Conservation (phyloP, 768 basidiomycete genomes). For the Cystobasidium onofrii region DNA sequence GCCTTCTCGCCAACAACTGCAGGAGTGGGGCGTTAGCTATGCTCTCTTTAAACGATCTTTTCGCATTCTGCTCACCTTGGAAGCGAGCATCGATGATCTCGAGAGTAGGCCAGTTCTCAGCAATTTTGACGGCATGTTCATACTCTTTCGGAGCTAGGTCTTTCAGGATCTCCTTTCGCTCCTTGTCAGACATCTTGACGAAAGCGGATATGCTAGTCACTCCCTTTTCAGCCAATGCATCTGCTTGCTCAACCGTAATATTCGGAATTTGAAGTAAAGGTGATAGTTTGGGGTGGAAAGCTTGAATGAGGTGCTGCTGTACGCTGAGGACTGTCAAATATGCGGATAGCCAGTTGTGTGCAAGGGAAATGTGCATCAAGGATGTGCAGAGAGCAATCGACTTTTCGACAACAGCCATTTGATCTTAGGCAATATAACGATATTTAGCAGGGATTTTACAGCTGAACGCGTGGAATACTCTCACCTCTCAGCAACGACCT, state of each 20-base stretch:
- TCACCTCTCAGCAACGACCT: conserved; percentile 57
- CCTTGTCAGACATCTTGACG: conserved; percentile 32
- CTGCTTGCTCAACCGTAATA: conserved; percentile 50
- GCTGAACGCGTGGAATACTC: conserved; percentile 38
- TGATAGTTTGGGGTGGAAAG: conserved; percentile 50
- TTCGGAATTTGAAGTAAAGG: conserved; percentile 70
- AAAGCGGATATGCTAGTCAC: conserved; percentile 35
- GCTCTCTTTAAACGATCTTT: background rate
- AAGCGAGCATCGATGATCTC: conserved; percentile 75
- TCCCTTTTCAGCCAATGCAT: conserved; percentile 40
- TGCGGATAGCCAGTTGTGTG: conserved; percentile 81
- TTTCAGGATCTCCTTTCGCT: conserved; percentile 34
- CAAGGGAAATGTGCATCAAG: conserved; percentile 67
- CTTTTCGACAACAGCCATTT: conserved; percentile 36
- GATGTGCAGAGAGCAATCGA: conserved; percentile 48
- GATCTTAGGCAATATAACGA: conserved; percentile 31
- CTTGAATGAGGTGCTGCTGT: conserved; percentile 75
- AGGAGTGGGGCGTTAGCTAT: background rate
- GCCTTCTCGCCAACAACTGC: conserved; percentile 73
- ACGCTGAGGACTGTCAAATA: conserved; percentile 71
- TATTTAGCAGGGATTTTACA: background rate
- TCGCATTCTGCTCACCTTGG: conserved; percentile 64
- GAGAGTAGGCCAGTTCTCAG: conserved; percentile 63
- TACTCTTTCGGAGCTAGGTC: conserved; percentile 29
- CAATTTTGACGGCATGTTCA: conserved; percentile 56